Conservation (phyloP, 2,329 filamentous ascomycete genomes). For the Laburnicola sp. region DNA sequence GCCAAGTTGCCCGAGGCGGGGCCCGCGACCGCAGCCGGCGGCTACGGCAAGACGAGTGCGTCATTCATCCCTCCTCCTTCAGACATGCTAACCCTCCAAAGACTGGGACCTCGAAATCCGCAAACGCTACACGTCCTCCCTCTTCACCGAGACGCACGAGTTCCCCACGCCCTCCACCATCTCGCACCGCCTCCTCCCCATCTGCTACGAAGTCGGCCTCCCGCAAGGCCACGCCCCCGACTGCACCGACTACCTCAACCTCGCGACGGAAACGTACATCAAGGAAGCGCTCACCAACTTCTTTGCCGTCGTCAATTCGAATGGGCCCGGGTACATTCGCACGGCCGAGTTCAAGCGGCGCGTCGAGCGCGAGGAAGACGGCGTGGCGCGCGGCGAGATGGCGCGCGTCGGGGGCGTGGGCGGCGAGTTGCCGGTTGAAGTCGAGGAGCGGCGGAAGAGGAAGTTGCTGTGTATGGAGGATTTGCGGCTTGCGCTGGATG, state of each 20-base stretch:
- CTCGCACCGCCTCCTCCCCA: constrained; percentile 63
- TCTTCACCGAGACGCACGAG: constrained; percentile 64
- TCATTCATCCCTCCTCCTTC: constrained; percentile 10
- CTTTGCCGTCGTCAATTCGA: constrained; percentile 58
- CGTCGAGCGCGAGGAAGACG: constrained; percentile 74
- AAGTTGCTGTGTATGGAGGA: constrained; percentile 77
- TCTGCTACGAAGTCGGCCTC: constrained; percentile 67
- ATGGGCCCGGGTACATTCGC: constrained; percentile 64
- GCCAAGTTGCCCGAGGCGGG: constrained; percentile 62
- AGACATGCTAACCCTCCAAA: constrained; percentile 18
- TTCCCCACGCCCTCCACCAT: constrained; percentile 63
- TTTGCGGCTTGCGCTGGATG: constrained; percentile 71
- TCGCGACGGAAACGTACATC: constrained; percentile 64
- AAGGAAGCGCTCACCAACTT: constrained; percentile 62
- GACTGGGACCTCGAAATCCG: constrained; percentile 68
- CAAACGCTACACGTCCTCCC: constrained; percentile 64
- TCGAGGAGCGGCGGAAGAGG: constrained; percentile 72
- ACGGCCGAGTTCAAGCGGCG: constrained; percentile 77
- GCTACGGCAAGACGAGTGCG: constrained; percentile 78
- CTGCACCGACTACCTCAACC: constrained; percentile 63
- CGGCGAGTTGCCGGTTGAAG: constrained; percentile 78
- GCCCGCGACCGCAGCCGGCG: constrained; percentile 66
- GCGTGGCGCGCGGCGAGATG: constrained; percentile 72
- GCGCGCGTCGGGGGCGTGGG: constrained; percentile 74
- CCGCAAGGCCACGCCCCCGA: constrained; percentile 56